Base-by-base conservation (phyloP, 2,329 filamentous ascomycete species). In the Neonectria neomacrospora region DNA sequence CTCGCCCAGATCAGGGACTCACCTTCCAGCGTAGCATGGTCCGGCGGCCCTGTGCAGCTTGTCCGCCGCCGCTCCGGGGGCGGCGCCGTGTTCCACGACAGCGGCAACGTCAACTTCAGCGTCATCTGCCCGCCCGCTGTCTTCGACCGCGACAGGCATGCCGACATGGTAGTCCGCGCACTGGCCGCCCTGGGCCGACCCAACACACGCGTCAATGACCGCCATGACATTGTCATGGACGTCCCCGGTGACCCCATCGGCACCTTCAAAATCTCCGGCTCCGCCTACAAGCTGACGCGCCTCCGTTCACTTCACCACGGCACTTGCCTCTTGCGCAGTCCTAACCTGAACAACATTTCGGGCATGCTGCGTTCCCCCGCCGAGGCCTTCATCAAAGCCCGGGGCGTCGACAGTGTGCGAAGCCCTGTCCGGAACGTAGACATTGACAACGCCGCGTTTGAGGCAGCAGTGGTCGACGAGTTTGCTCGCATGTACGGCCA, bases 91-190 rank as follows among this genome's bases (percentile, higher is more conserved):
- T 98, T 97, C 76, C 96, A 99, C 78, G 96, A 98, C 77, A 80
- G 84, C 44, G 95, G 95, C 58, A 99, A 99, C 76, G 86, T 97
- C 70, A 99, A 99, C 79, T 99, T 94, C 84, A 92, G 91, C 75
- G 93, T 98, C 58, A 96, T 97, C 52, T 93, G 90, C 67, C 94
- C 94, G 2, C 87, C 92, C 0, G 82, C 83, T 0, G 80, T 79
- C 1, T 98, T 98, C 76, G 91, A 95, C 66, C 88, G 96, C 30
- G 87, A 97, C 81, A 92, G 88, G 75, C 93, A 98, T 80, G 95
- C 94, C 14, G 88, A 93, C 75, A 97, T 98, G 93, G 91, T 98
- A 0, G 93, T 94, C 41, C 87, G 91, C n/a, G 94, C 94, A 5
- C 82, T 99, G 62, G 83, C 85, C 42, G 78, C 78, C 3, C 80